Conservation (phyloP, 768 basidiomycete genomes). For the Mycena leptocephala region DNA sequence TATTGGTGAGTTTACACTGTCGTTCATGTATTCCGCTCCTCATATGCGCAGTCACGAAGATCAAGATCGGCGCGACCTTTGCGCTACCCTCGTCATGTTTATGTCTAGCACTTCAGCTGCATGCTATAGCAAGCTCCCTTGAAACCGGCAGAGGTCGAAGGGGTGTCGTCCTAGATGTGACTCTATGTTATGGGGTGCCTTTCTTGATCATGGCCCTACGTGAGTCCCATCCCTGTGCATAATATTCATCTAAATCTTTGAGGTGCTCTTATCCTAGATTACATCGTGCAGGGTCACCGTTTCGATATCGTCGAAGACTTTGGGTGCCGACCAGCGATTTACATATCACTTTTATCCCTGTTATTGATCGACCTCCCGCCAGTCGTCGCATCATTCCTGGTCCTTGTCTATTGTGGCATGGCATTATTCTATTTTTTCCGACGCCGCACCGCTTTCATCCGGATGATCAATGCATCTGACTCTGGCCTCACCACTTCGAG, state of each 20-base stretch:
- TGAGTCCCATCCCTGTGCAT: conserved; percentile 50
- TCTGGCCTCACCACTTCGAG: conserved; percentile 7
- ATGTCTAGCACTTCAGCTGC: conserved; percentile 70
- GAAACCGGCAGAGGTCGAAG: conserved; percentile 30
- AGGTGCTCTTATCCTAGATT: conserved; percentile 63
- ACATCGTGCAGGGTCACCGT: conserved; percentile 72
- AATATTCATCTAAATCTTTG: background rate
- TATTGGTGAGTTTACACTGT: conserved; percentile 64
- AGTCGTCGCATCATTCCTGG: background rate
- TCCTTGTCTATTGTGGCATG: conserved; percentile 12
- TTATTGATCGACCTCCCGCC: conserved; percentile 14
- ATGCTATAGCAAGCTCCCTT: conserved; percentile 53
- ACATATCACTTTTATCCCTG: conserved; percentile 12
- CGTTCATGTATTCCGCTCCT: background rate
- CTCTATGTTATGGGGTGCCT: conserved; percentile 71
- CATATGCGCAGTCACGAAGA: conserved; percentile 63
- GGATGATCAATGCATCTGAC: background rate
- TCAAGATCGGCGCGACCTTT: conserved; percentile 66
- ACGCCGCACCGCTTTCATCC: conserved; percentile 3
- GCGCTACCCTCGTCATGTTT: conserved; percentile 75
- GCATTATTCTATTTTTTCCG: background rate
- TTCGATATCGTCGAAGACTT: conserved; percentile 73
- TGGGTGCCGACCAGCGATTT: conserved; percentile 58
- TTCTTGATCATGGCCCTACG: conserved; percentile 72
- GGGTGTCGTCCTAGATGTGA: conserved; percentile 57